A percentile compares a stretch with the other conserved stretches of the same genome.
These are phyloP conservation scores for Cyberlindnera mycetangii DNA, from an alignment of 805 yeast species.

Conservation along the genomic window DNA sequence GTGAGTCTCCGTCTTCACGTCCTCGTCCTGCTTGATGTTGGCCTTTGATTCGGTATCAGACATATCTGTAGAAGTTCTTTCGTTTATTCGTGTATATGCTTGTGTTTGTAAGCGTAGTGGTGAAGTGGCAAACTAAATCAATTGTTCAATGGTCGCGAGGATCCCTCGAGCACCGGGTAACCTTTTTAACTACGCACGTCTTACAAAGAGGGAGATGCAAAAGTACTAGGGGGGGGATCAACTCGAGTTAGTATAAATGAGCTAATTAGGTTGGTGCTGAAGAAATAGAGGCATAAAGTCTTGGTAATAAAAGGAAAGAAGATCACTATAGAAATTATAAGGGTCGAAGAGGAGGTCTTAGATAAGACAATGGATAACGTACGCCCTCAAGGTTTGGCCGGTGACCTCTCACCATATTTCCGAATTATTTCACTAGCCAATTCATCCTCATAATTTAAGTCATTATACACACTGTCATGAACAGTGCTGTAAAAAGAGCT, in stretches of 20 bases:
- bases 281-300: too few species aligned
- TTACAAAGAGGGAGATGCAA: too few species aligned
- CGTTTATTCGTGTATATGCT: neutral
- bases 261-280: too few species aligned
- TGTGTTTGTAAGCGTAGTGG: neutral
- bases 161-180: neutral
- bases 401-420: neutral
- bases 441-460: neutral
- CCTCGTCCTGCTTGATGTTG: constrained; percentile 33
- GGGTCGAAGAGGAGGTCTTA: too few species aligned
- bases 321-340: too few species aligned
- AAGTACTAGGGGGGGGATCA: too few species aligned
- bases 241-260: too few species aligned
- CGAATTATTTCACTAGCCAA: neutral
- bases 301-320: too few species aligned
- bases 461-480: neutral
- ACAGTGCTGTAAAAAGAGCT: constrained; percentile 4
- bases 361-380: too few species aligned
- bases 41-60: constrained; percentile 35
- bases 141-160: neutral
- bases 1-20: constrained; percentile 70
- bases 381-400: neutral
- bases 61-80: too few species aligned
- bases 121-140: neutral
- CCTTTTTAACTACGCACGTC: neutral